Percentiles rank a stretch among this genome's conserved stretches.
These are phyloP conservation scores for Cucumis melo DNA, from an alignment of 306 rosid genomes.

Conservation along the genomic window DNA sequence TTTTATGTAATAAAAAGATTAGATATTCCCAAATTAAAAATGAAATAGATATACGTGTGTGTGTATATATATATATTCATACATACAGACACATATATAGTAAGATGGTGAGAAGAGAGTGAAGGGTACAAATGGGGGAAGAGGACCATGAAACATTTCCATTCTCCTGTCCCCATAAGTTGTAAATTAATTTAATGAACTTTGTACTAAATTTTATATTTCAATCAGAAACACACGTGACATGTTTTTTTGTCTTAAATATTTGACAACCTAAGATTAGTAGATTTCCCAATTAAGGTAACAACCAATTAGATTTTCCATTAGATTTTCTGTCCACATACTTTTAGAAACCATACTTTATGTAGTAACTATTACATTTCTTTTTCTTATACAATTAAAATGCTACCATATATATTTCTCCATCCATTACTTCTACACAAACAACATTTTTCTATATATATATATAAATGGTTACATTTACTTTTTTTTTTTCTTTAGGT, in stretches of 20 bases:
- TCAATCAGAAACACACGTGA: background rate
- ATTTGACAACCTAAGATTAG: background rate
- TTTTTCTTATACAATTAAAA: background rate
- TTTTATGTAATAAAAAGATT: too few relatives aligned
- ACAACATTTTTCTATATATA: too few relatives aligned
- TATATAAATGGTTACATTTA: too few relatives aligned
- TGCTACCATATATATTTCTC: too few relatives aligned
- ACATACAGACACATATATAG: too few relatives aligned
- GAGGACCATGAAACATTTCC: slow-evolving; percentile 4
- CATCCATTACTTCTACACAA: too few relatives aligned
- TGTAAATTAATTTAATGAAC: background rate
- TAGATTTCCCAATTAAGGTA: background rate
- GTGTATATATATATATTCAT: background rate
- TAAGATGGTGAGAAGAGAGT: background rate
- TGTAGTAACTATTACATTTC: background rate
- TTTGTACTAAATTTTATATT: background rate
- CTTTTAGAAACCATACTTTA: background rate
- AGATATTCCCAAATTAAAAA: too few relatives aligned
- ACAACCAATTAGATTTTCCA: background rate
- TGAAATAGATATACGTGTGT: too few relatives aligned
- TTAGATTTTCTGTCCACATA: background rate
- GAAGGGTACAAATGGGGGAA: background rate
- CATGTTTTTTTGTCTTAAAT: background rate
- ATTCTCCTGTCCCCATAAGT: background rate
- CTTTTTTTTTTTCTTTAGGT: too few relatives aligned